A percentile compares a stretch with the other conserved stretches of the same genome.
Conservation (phyloP, 345 rosid genomes). For the Barbarea vulgaris region DNA sequence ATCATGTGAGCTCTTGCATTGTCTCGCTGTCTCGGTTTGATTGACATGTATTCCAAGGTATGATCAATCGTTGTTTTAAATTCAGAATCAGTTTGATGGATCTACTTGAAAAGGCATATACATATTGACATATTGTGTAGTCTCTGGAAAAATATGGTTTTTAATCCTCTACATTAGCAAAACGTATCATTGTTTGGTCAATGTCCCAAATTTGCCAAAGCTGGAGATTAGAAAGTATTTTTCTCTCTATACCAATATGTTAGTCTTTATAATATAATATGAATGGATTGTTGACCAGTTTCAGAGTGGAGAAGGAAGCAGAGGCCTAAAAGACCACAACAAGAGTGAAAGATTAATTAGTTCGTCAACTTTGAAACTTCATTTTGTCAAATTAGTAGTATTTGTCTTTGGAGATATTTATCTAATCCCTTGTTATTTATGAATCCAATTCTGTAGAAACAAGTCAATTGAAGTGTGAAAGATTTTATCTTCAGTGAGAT, state of each 20-base stretch:
- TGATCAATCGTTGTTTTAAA: neutral
- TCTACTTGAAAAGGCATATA: too few species aligned
- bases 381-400: neutral
- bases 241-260: neutral
- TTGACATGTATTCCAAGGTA: slow-evolving; percentile 3
- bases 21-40: neutral
- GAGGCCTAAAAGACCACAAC: neutral
- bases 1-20: neutral
- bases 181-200: neutral
- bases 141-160: neutral
- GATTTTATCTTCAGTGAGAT: too few species aligned
- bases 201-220: neutral
- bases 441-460: neutral
- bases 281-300: slow-evolving; percentile 3
- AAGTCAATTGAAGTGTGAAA: too few species aligned
- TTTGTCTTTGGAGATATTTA: neutral
- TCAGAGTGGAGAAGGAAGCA: neutral
- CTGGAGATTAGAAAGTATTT: neutral
- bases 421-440: neutral
- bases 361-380: neutral
- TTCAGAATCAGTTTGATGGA: neutral
- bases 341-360: neutral
- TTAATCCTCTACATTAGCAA: too few species aligned
- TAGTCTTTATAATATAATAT: neutral
- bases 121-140: too few species aligned